Conservation (phyloP, 768 basidiomycete species). For the Hydnum rufescens region DNA sequence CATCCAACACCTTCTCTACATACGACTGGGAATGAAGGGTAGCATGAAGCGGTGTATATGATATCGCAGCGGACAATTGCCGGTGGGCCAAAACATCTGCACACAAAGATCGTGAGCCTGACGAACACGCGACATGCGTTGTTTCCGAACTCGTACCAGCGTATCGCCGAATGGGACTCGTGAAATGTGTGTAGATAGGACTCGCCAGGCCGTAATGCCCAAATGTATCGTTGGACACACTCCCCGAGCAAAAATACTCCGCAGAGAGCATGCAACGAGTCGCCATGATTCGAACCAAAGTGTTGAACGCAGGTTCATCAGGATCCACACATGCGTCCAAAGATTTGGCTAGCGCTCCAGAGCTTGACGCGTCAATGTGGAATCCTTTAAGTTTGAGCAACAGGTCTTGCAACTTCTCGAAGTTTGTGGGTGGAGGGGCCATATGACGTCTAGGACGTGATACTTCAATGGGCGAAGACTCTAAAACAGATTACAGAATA, state of each 20-base stretch:
- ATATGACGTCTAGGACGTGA: conserved; percentile 47
- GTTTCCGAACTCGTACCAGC: conserved; percentile 36
- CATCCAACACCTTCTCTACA: conserved; percentile 69
- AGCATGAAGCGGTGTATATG: conserved; percentile 62
- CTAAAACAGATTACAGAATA: background rate
- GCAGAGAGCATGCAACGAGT: conserved; percentile 96
- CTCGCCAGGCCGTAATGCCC: conserved; percentile 96
- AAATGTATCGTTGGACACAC: conserved; percentile 79
- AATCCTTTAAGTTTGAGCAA: conserved; percentile 68
- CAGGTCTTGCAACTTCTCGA: conserved; percentile 89
- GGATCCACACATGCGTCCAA: conserved; percentile 82
- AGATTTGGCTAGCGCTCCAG: conserved; percentile 71
- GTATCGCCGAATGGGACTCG: conserved; percentile 91
- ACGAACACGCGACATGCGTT: background rate
- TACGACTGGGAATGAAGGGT: conserved; percentile 73
- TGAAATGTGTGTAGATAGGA: conserved; percentile 95
- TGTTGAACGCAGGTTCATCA: conserved; percentile 79
- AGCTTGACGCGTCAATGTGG: conserved; percentile 73
- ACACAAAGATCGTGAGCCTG: background rate
- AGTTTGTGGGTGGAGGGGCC: conserved; percentile 81
- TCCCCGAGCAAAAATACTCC: conserved; percentile 95
- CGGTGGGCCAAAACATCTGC: conserved; percentile 85
- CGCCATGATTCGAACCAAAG: conserved; percentile 95
- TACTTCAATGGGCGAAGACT: background rate
- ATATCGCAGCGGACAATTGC: conserved; percentile 80